These are phyloP conservation scores for Fereydounia khargensis DNA, from an alignment of 1,284 basidiomycete genomes.

Conservation along the genomic window DNA sequence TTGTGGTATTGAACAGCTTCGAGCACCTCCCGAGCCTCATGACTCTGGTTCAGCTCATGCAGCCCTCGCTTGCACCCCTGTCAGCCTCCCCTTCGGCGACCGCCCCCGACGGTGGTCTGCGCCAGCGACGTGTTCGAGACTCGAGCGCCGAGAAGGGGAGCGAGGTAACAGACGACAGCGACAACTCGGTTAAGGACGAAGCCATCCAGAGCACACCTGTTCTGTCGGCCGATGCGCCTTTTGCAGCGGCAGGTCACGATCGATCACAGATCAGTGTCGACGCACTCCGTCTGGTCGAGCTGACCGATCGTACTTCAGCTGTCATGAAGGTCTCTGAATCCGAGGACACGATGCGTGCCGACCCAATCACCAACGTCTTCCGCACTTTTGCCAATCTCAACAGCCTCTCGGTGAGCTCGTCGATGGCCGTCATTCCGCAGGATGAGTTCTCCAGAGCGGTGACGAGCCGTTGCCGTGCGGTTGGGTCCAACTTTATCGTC, in stretches of 20 bases:
- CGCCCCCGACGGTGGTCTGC: conserved; percentile 5
- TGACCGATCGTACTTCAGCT: conserved; percentile 80
- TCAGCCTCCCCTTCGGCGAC: conserved; percentile 7
- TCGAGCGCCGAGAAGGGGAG: conserved; percentile 9
- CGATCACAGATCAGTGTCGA: conserved; percentile 37
- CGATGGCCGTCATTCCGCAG: conserved; percentile 68
- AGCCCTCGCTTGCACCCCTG: conserved; percentile 46
- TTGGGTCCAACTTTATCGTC: conserved; percentile 71
- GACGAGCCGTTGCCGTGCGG: conserved; percentile 66
- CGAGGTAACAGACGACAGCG: conserved; percentile 14
- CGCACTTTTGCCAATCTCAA: conserved; percentile 76
- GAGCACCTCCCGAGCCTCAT: conserved; percentile 71
- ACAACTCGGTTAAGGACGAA: conserved; percentile 13
- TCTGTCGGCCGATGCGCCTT: conserved; percentile 23
- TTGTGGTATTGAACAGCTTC: conserved; percentile 84
- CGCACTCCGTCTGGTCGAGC: conserved; percentile 61
- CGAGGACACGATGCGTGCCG: conserved; percentile 68
- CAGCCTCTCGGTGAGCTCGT: conserved; percentile 65
- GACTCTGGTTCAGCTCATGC: conserved; percentile 62
- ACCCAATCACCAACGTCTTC: conserved; percentile 78
- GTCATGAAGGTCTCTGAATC: conserved; percentile 76
- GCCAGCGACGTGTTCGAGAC: conserved; percentile 13
- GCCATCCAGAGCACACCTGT: conserved; percentile 20
- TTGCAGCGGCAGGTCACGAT: conserved; percentile 8
- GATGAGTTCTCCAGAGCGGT: conserved; percentile 72